Evolutionary conservation across 768 basidiomycete species (phyloP).

Genomic region (Coprinellus aureogranulatus): DNA sequence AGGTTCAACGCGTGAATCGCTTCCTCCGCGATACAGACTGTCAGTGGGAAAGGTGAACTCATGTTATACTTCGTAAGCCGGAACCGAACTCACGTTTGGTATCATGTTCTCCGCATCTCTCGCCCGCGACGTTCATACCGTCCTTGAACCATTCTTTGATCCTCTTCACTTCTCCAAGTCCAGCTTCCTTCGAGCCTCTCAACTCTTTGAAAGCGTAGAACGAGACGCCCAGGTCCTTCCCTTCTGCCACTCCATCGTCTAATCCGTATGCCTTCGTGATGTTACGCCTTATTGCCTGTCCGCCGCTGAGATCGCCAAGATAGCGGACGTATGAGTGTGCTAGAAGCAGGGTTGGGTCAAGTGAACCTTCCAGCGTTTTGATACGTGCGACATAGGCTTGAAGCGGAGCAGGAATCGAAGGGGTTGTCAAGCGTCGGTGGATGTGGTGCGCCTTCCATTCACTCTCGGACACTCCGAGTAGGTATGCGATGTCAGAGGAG

Average conservation of each 20-base stretch:
- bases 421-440: conserved; percentile 41
- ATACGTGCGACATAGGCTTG: conserved; percentile 55
- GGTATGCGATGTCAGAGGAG: conserved; percentile 63
- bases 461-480: conserved; percentile 49
- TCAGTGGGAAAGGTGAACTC: not conserved
- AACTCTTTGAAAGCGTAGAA: conserved; percentile 73
- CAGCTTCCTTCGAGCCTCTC: conserved; percentile 42
- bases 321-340: conserved; percentile 84
- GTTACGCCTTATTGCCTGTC: conserved; percentile 63
- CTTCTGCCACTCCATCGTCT: conserved; percentile 31
- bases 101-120: conserved; percentile 26
- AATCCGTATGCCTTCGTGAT: conserved; percentile 69
- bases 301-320: conserved; percentile 77
- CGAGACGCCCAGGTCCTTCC: conserved; percentile 30
- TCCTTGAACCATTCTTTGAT: conserved; percentile 72
- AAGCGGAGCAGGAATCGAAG: conserved; percentile 46
- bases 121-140: conserved; percentile 52
- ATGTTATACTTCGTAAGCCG: too few relatives aligned
- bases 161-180: conserved; percentile 61
- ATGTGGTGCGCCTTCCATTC: conserved; percentile 58
- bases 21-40: conserved; percentile 48
- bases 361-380: conserved; percentile 39
- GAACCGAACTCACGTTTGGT: conserved; percentile 39
- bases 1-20: conserved; percentile 48
- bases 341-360: conserved; percentile 53